Conservation (phyloP, 495 filamentous ascomycete genomes). For the Daldinia grandis region DNA sequence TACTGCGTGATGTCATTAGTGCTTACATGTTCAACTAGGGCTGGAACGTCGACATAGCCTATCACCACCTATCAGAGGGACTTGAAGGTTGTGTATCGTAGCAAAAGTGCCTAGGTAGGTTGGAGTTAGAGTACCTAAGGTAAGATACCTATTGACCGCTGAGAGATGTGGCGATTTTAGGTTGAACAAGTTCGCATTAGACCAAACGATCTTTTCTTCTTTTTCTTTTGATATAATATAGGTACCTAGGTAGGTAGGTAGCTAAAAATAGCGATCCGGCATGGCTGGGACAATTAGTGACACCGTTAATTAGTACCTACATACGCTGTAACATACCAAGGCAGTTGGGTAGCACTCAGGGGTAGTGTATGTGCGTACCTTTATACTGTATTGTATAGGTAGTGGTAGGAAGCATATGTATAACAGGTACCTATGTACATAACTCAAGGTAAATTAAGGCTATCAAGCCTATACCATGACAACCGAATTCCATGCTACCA, state of each 20-base stretch:
- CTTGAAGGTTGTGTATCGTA: neutral
- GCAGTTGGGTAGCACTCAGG: neutral
- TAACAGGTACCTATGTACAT: too few species aligned
- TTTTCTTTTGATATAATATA: neutral
- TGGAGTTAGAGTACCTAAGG: too few species aligned
- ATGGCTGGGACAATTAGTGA: too few species aligned
- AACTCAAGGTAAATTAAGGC: neutral
- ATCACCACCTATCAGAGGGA: slow-evolving; percentile 7
- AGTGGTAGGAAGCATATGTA: too few species aligned
- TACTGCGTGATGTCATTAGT: slow-evolving; percentile 20
- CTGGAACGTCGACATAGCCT: slow-evolving; percentile 10
- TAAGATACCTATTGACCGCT: neutral
- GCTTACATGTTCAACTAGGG: slow-evolving; percentile 19
- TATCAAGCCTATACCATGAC: neutral
- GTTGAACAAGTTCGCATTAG: neutral
- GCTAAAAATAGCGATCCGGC: slow-evolving; percentile 3
- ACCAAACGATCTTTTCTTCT: too few species aligned
- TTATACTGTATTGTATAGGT: too few species aligned
- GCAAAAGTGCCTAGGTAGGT: neutral
- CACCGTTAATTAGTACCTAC: neutral
- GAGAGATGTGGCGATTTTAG: neutral
- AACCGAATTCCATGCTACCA: neutral
- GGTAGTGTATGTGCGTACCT: neutral
- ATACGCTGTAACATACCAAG: neutral
- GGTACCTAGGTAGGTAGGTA: too few species aligned